These are phyloP conservation scores for Suhomyces faveliae DNA, from an alignment of 805 yeast genomes.

Conservation along the genomic window DNA sequence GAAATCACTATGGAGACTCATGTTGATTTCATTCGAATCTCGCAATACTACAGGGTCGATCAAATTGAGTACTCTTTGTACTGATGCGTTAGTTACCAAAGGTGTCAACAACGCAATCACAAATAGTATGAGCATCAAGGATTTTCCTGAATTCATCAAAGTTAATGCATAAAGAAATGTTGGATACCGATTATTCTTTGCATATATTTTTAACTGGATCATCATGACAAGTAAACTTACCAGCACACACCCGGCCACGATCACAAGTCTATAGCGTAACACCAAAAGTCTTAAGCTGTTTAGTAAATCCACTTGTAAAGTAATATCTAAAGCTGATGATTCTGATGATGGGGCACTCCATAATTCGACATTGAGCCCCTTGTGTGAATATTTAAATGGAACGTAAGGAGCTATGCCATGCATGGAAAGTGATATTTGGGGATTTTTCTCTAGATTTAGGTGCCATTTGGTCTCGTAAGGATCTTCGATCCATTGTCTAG, in stretches of 20 bases:
- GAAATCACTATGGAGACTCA: constrained; percentile 33
- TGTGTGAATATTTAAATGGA: constrained; percentile 44
- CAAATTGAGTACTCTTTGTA: constrained; percentile 40
- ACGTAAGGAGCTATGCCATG: constrained; percentile 73
- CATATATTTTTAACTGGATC: constrained; percentile 50
- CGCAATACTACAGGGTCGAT: constrained; percentile 56
- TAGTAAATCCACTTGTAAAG: constrained; percentile 50
- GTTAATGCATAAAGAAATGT: constrained; percentile 39
- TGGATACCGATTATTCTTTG: constrained; percentile 25
- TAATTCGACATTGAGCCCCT: constrained; percentile 32
- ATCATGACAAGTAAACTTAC: constrained; percentile 51
- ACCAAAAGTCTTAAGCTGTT: constrained; percentile 67
- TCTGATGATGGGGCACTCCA: constrained; percentile 37
- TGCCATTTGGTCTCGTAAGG: constrained; percentile 83
- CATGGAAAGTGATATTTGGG: constrained; percentile 27
- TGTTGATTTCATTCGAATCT: constrained; percentile 43
- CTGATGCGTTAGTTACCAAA: constrained; percentile 27
- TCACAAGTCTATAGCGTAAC: constrained; percentile 71
- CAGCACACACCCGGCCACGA: constrained; percentile 68
- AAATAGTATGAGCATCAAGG: constrained; percentile 20
- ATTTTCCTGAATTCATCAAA: constrained; percentile 15
- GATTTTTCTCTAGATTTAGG: constrained; percentile 44
- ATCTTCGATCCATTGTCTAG: constrained; percentile 63
- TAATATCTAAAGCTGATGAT: constrained; percentile 34
- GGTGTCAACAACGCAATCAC: constrained; percentile 39